A percentile compares a stretch with the other conserved stretches of the same genome.
Evolutionary conservation across 768 basidiomycete species (phyloP).

Genomic region (Termitomyces sp.): DNA sequence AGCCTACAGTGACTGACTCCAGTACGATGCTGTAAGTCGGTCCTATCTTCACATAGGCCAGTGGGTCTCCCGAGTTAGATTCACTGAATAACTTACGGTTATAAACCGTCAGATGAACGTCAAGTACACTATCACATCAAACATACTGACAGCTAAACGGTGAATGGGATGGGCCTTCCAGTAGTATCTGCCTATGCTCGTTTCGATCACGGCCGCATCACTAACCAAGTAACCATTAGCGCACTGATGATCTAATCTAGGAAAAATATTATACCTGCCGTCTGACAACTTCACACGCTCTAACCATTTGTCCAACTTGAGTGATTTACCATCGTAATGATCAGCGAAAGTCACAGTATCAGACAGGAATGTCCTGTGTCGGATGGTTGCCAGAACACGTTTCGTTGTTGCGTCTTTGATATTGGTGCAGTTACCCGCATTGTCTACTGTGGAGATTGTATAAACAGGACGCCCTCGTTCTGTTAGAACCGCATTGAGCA

Average conservation of each 20-base stretch:
- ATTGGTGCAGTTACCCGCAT: constrained; percentile 12
- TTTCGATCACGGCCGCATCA: not conserved
- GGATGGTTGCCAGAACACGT: constrained; percentile 14
- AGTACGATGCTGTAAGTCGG: not conserved
- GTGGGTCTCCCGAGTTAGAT: not conserved
- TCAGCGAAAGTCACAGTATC: constrained; percentile 20
- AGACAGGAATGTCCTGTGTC: constrained; percentile 12
- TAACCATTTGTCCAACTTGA: constrained; percentile 21
- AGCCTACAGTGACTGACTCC: constrained; percentile 1
- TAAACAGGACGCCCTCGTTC: constrained; percentile 15
- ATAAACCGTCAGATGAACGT: not conserved
- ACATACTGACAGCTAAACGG: constrained; percentile 3
- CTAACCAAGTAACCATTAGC: not conserved
- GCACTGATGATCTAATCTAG: not conserved
- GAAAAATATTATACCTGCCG: constrained; percentile 5
- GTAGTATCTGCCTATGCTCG: not conserved
- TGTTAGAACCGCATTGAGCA: constrained; percentile 14
- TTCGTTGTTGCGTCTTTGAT: constrained; percentile 16
- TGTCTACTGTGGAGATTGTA: constrained; percentile 15
- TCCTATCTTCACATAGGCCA: not conserved
- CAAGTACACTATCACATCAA: not conserved
- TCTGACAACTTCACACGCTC: constrained; percentile 4
- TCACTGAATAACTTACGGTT: not conserved
- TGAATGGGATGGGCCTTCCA: constrained; percentile 3
- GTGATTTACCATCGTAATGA: constrained; percentile 9